Evolutionary conservation across 148 eudicot genomes (phyloP), one percentile per base, ranked within the genome.

Genomic region (Vaccinium vitisidaea): DNA sequence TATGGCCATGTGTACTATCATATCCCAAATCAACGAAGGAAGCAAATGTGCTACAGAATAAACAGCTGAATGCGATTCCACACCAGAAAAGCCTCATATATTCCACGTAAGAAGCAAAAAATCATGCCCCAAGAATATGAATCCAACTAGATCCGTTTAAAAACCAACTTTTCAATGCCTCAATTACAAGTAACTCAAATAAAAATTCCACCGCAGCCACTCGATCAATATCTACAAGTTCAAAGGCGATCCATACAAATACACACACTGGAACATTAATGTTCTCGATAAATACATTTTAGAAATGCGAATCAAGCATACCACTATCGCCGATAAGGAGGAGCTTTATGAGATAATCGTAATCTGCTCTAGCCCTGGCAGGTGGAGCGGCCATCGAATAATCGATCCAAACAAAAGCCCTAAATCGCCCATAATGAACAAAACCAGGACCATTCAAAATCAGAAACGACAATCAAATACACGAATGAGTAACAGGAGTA

Each of bases 371-470:
- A 85, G 98, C 95, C 89, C 96, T 94, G n/a, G 91, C 91, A 85
- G 96, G 98, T 88, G 96, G 96, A 93, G 98, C 98, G 63, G 96
- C 96, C 98, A 94, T 94, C 89, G 83, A 87, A 90, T 43, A 86
- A 63, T 54, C 61, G 80, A 48, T 84, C 70, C 56, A 87, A 76
- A 73, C 25, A 11, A 36, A 73, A 73, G 77, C 86, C 90, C 83
- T 80, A 83, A 43, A 79, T 87, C 84, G 81, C 58, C 77, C 21
- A 59, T 10, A 55, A 82, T 84, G 18, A 19, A 13, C 46, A 27
- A 27, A 82, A 80, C 43, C 27, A 30, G 8, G 0, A 52, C 10
- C 16, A 77, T 75, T 36, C 46, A 80, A 27, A 46, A 43, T 63
- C 86, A 82, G 81, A 83, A 75, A 70, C 32, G 58, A 36, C 9